phyloP scores from a whole-genome alignment of 257 asterid species.

The Fraxinus quadrangulata region DNA sequence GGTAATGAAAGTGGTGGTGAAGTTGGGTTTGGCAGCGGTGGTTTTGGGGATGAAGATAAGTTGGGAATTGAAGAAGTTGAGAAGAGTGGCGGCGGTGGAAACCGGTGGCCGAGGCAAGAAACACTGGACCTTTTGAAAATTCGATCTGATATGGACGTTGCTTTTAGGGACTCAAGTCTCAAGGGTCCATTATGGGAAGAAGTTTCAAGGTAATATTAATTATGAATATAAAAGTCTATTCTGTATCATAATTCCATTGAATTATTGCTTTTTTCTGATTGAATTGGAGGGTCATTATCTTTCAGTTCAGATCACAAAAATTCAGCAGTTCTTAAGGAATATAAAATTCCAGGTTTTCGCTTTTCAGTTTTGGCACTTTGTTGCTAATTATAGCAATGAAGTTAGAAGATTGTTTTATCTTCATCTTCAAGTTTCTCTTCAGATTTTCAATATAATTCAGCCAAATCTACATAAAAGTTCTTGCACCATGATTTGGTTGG shows the following conservation, averaged over 20 bases:
- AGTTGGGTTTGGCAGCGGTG: slow-evolving; percentile 27
- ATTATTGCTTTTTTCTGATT: slow-evolving; percentile 7
- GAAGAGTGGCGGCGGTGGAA: slow-evolving; percentile 32
- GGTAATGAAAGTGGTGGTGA: too few species aligned
- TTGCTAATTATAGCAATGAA: slow-evolving; percentile 46
- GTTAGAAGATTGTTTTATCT: slow-evolving; percentile 3
- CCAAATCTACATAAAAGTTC: too few species aligned
- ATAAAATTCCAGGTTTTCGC: slow-evolving; percentile 47
- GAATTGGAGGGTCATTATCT: slow-evolving; percentile 20
- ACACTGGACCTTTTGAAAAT: slow-evolving; percentile 78
- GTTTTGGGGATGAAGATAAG: slow-evolving; percentile 40
- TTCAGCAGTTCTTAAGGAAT: slow-evolving; percentile 55
- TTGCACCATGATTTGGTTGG: not conserved
- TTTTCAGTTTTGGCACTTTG: slow-evolving; percentile 44
- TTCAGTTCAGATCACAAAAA: slow-evolving; percentile 43
- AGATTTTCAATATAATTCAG: too few species aligned
- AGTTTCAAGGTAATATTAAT: slow-evolving; percentile 65
- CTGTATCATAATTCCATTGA: slow-evolving; percentile 22
- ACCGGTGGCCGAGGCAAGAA: slow-evolving; percentile 96
- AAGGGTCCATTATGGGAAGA: slow-evolving; percentile 99
- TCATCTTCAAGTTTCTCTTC: not conserved
- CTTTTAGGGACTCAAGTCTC: slow-evolving; percentile 77
- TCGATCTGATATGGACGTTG: slow-evolving; percentile 84
- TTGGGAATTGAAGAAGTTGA: slow-evolving; percentile 47
- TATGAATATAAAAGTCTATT: slow-evolving; percentile 8